Conservation (phyloP, 2,329 filamentous ascomycete genomes). For the Thelonectria olida region DNA sequence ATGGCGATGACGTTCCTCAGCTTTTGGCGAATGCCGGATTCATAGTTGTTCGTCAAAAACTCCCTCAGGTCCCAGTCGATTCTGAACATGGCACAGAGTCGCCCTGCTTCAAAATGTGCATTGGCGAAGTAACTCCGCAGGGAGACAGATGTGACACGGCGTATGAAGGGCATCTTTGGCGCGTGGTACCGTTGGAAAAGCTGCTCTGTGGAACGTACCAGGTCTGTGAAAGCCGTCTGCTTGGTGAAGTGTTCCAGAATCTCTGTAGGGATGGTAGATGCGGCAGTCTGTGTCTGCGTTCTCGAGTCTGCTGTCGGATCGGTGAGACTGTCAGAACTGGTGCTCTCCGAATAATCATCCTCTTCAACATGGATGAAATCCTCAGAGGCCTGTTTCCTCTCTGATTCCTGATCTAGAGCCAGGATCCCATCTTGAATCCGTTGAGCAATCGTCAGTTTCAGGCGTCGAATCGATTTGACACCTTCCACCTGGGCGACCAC, state of each 20-base stretch:
- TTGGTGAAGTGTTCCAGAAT: background rate
- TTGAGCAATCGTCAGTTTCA: background rate
- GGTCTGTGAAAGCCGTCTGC: background rate
- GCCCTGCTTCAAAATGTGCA: background rate
- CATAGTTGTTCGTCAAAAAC: slow-evolving; percentile 5
- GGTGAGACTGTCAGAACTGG: background rate
- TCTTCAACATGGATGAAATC: background rate
- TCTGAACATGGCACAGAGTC: background rate
- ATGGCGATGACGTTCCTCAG: background rate
- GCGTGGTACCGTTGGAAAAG: background rate
- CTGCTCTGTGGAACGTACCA: background rate
- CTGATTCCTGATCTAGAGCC: background rate
- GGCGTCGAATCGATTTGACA: background rate
- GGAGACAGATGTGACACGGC: background rate
- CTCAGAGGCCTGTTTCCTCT: background rate
- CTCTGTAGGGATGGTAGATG: background rate
- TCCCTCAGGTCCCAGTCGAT: background rate
- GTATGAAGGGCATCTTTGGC: background rate
- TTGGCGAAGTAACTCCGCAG: background rate
- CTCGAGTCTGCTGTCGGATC: background rate
- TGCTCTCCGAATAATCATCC: background rate
- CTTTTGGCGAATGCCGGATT: background rate
- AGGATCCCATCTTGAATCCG: background rate
- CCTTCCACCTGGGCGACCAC: background rate
- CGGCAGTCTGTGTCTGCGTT: background rate